Base-by-base conservation (phyloP, 2,329 filamentous ascomycete species). In the Ophiostoma populinum region DNA sequence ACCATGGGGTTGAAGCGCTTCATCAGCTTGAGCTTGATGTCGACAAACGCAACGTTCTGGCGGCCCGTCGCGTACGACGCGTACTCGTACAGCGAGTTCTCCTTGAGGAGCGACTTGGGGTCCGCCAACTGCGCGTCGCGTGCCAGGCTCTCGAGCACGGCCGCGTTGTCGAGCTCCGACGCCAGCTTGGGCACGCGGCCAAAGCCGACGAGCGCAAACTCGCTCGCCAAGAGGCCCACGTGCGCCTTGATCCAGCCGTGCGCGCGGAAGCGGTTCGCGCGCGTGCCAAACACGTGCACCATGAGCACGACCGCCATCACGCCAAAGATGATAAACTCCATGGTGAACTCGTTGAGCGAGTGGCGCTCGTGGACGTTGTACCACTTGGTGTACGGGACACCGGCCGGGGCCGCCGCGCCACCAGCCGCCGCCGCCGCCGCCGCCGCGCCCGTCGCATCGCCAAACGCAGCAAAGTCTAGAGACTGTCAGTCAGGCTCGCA, bases 341-440 rank as follows among this genome's bases (percentile, higher is more conserved):
- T 69, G 58, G 75, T 75, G 67, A 98, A 98, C 55, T 98, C 90
- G 50, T 66, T 67, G 40, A 77, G 61, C 18, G 75, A 75, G 49
- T 86, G 75, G 50, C 90, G 83, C 68, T 95, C 86, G 68, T 92
- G 90, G 42, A 95, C 65, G 38, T 85, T 83, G 62, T 95, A 98
- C 90, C 90, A 98, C 63, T 82, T 83, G 34, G 85, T 93, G 56
- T 79, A 94, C 11, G 81, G 80, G 18, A 50, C 47, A 32, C 57
- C 55, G 24, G 55, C 56, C 40, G 43, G 64, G 57, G 40, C 62
- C 57, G 39, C 57, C 55, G 32, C 19, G 18, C 33, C 34, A 4
- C 36, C 27, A 11, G 61, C 54, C 34, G 58, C 58, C 51, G 63
- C 54, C 40, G 68, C 57, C 13, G 52, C 58, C 38, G 67, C 67